A percentile compares a stretch with the other conserved stretches of the same genome.
Evolutionary conservation across 2,329 filamentous ascomycete species (phyloP).

Genomic region (Paraconiothyrium sp.): DNA sequence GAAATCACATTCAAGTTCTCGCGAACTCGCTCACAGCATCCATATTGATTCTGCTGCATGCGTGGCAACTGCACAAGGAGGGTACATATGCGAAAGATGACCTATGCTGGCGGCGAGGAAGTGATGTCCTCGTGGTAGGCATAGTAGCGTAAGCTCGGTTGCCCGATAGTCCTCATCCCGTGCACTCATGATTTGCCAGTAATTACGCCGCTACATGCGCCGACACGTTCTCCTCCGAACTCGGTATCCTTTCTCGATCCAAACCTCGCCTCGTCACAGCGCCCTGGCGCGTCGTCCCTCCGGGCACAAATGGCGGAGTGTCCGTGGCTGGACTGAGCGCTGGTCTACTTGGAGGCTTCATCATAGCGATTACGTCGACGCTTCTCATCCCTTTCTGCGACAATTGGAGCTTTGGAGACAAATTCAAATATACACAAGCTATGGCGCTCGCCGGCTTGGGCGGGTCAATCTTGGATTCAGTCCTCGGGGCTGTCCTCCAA

Average conservation of each 20-base stretch:
- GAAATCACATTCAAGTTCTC: slow-evolving; percentile 88
- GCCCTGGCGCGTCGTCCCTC: slow-evolving; percentile 79
- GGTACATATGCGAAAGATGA: slow-evolving; percentile 37
- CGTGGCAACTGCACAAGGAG: slow-evolving; percentile 54
- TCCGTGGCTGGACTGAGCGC: slow-evolving; percentile 77
- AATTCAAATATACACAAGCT: slow-evolving; percentile 55
- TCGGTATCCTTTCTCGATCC: slow-evolving; percentile 84
- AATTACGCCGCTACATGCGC: slow-evolving; percentile 93
- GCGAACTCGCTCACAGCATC: slow-evolving; percentile 87
- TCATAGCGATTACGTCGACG: slow-evolving; percentile 73
- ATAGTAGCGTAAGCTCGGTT: slow-evolving; percentile 55
- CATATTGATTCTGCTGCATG: slow-evolving; percentile 65
- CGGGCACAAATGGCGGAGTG: slow-evolving; percentile 93
- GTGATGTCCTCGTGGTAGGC: slow-evolving; percentile 56
- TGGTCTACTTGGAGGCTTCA: slow-evolving; percentile 76
- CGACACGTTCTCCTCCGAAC: slow-evolving; percentile 94
- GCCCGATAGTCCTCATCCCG: neutral
- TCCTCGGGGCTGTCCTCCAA: slow-evolving; percentile 86
- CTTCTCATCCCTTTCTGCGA: slow-evolving; percentile 76
- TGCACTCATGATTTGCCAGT: slow-evolving; percentile 60
- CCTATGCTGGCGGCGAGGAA: slow-evolving; percentile 53
- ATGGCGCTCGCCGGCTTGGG: slow-evolving; percentile 77
- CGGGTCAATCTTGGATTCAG: slow-evolving; percentile 86
- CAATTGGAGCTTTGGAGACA: slow-evolving; percentile 35
- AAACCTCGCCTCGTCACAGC: slow-evolving; percentile 88